phyloP scores from a whole-genome alignment of 2,329 filamentous ascomycete genomes.

The Plenodomus tracheiphilus region DNA sequence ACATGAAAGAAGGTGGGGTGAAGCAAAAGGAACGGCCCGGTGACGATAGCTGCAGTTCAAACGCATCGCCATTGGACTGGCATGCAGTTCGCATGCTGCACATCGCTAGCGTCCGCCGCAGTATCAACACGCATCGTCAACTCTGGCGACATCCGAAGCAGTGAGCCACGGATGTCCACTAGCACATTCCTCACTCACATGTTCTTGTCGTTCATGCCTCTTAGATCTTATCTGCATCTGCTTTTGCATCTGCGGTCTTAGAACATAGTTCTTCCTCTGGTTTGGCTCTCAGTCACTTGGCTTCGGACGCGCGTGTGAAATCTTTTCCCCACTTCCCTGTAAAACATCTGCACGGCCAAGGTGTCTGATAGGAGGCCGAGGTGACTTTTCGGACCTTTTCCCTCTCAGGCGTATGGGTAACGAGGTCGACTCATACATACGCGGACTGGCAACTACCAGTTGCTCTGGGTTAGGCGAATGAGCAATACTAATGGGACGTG shows the following conservation, averaged over 20 bases:
- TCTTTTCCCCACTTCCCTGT: neutral
- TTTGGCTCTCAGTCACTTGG: neutral
- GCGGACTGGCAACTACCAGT: neutral
- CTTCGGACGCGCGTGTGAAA: neutral
- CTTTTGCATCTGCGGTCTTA: neutral
- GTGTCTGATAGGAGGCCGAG: neutral
- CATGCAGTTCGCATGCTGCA: neutral
- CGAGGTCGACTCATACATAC: neutral
- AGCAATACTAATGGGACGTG: neutral
- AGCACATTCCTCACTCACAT: neutral
- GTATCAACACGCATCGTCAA: neutral
- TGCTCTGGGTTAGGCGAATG: neutral
- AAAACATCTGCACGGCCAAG: neutral
- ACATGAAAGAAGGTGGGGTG: neutral
- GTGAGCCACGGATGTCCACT: neutral
- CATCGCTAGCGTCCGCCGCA: neutral
- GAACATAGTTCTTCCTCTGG: neutral
- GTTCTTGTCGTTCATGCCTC: neutral
- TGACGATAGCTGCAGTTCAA: neutral
- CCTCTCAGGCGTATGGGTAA: neutral
- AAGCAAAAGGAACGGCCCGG: neutral
- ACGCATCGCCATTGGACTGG: neutral
- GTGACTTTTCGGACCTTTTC: neutral
- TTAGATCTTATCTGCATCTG: neutral
- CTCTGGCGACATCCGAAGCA: neutral